Percentiles rank a stretch among this genome's conserved stretches.
Evolutionary conservation across 2,329 filamentous ascomycete species (phyloP).

Genomic region (Curvularia sp.): DNA sequence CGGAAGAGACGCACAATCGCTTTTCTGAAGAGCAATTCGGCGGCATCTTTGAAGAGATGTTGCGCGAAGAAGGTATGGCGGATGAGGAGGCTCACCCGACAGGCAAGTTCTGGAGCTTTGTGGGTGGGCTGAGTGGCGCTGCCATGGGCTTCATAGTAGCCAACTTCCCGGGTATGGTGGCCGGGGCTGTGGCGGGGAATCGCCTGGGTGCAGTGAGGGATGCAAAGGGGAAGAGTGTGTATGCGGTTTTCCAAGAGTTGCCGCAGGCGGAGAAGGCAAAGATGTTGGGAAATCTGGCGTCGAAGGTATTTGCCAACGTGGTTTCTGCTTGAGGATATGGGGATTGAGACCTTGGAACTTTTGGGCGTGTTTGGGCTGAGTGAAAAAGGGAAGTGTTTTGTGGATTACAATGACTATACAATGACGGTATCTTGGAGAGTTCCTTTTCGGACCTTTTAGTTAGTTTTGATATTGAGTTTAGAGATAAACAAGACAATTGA

Average conservation of each 20-base stretch:
- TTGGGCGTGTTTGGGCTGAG: too few species aligned
- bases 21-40: slow-evolving; percentile 83
- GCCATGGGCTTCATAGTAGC: slow-evolving; percentile 94
- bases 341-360: background rate
- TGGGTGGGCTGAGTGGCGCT: slow-evolving; percentile 86
- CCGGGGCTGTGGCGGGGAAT: slow-evolving; percentile 92
- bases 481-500: background rate
- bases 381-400: background rate
- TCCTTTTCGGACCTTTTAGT: slow-evolving; percentile 1
- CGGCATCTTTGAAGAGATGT: slow-evolving; percentile 65
- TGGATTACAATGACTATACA: slow-evolving; percentile 8
- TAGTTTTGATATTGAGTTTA: background rate
- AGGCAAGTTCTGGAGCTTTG: slow-evolving; percentile 81
- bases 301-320: slow-evolving; percentile 83
- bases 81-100: slow-evolving; percentile 69
- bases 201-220: slow-evolving; percentile 88
- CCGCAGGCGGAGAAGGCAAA: slow-evolving; percentile 81
- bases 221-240: slow-evolving; percentile 92
- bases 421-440: slow-evolving; percentile 23
- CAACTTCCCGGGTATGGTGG: slow-evolving; percentile 86
- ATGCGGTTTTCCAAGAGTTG: slow-evolving; percentile 87
- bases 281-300: slow-evolving; percentile 82
- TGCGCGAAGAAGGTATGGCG: slow-evolving; percentile 69
- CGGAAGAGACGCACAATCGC: slow-evolving; percentile 58
- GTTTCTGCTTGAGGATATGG: slow-evolving; percentile 49